Evolutionary conservation across 129 eudicot genomes (phyloP).

Genomic region (Deinandra increscens): DNA sequence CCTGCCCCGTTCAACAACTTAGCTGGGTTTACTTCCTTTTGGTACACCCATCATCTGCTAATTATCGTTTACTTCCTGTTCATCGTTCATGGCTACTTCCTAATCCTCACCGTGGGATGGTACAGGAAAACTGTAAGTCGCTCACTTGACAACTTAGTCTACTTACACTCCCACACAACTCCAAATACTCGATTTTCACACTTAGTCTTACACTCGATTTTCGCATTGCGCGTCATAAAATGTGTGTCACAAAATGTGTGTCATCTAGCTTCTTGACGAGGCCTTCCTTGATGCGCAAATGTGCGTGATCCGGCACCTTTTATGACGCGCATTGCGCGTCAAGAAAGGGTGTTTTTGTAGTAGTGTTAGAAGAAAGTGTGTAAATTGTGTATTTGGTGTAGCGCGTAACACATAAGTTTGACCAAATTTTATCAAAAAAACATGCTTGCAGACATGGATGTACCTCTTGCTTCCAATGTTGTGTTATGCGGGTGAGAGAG

Average conservation of each 20-base stretch:
- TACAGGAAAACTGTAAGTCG: conserved; percentile 72
- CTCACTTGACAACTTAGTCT: conserved; percentile 3
- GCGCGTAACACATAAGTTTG: conserved; percentile 11
- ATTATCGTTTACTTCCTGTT: conserved; percentile 62
- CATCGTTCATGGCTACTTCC: conserved; percentile 71
- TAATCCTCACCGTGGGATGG: conserved; percentile 63
- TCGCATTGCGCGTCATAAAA: no score
- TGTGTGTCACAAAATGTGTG: no score
- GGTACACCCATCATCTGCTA: conserved; percentile 96
- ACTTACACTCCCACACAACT: background rate
- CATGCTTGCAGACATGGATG: conserved; percentile 82
- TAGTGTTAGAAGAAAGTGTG: background rate
- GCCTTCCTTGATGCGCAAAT: no score
- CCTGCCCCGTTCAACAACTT: conserved; percentile 54
- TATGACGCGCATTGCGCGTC: no score
- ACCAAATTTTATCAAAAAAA: conserved; percentile 7
- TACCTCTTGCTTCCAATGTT: conserved; percentile 66
- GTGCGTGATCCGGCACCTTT: no score
- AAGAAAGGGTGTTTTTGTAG: no score
- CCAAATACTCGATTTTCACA: background rate
- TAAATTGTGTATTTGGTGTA: background rate
- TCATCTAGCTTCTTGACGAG: no score
- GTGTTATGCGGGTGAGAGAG: conserved; percentile 62
- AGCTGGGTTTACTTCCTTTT: conserved; percentile 92
- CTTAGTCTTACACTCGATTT: no score